A percentile compares a stretch with the other conserved stretches of the same genome.
Evolutionary conservation across 2,329 filamentous ascomycete genomes (phyloP).

Genomic region (Talaromyces marneffei): DNA sequence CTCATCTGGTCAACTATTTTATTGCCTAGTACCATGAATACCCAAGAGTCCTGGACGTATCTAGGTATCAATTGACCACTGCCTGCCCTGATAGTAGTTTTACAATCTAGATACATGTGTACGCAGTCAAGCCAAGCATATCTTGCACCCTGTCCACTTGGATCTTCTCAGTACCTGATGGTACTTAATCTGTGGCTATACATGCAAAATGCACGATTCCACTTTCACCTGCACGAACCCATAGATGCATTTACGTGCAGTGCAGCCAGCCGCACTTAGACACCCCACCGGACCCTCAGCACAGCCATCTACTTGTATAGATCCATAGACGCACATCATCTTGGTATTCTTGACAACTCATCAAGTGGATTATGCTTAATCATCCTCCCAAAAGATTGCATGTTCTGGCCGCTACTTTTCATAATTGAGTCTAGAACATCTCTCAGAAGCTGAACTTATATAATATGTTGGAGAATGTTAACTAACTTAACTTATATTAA

Average conservation of each 20-base stretch:
- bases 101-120: neutral
- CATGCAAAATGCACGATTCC: neutral
- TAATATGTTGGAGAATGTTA: no score
- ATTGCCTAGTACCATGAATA: neutral
- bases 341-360: neutral
- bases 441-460: neutral
- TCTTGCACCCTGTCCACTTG: neutral
- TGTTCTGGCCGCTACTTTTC: neutral
- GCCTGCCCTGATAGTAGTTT: neutral
- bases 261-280: neutral
- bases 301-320: neutral
- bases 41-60: neutral
- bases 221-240: neutral
- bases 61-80: neutral
- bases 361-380: neutral
- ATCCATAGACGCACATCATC: neutral
- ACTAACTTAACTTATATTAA: no score
- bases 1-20: neutral
- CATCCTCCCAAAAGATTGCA: neutral
- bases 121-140: neutral
- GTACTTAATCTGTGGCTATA: neutral
- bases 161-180: neutral
- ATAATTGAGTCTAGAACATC: neutral
- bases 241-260: neutral
- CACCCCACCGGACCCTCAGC: neutral